These are phyloP conservation scores for Nigrospora oryzae DNA, from an alignment of 2,329 filamentous ascomycete species.

Conservation along the genomic window DNA sequence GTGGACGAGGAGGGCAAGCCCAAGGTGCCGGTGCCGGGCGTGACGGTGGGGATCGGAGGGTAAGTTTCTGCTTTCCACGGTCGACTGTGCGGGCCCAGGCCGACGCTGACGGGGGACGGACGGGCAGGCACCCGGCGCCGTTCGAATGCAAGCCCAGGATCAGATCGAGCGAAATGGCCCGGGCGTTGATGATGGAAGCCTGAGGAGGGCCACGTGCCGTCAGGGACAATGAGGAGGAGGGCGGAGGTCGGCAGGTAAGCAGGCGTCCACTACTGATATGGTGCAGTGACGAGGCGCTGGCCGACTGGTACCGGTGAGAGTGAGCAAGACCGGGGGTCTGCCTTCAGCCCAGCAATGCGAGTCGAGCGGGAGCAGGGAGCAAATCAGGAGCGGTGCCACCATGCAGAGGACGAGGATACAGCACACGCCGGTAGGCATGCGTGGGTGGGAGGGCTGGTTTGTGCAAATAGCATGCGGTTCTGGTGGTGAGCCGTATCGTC, in stretches of 20 bases:
- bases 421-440: too few relatives aligned
- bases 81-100: not conserved
- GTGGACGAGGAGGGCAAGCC: constrained; percentile 21
- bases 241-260: too few relatives aligned
- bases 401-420: too few relatives aligned
- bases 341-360: not conserved
- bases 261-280: too few relatives aligned
- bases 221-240: too few relatives aligned
- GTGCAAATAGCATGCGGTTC: too few relatives aligned
- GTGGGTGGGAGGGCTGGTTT: too few relatives aligned
- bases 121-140: constrained; percentile 3
- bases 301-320: too few relatives aligned
- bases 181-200: constrained; percentile 3
- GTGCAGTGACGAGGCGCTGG: too few relatives aligned
- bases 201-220: not conserved
- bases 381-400: too few relatives aligned
- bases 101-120: not conserved
- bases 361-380: not conserved
- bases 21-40: constrained; percentile 5
- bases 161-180: constrained; percentile 4
- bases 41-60: constrained; percentile 7
- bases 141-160: constrained; percentile 7
- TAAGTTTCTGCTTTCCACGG: not conserved
- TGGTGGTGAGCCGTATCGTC: too few relatives aligned
- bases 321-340: too few relatives aligned